phyloP scores from a whole-genome alignment of 164 flowering plant genomes.

The Liriodendron chinense region DNA sequence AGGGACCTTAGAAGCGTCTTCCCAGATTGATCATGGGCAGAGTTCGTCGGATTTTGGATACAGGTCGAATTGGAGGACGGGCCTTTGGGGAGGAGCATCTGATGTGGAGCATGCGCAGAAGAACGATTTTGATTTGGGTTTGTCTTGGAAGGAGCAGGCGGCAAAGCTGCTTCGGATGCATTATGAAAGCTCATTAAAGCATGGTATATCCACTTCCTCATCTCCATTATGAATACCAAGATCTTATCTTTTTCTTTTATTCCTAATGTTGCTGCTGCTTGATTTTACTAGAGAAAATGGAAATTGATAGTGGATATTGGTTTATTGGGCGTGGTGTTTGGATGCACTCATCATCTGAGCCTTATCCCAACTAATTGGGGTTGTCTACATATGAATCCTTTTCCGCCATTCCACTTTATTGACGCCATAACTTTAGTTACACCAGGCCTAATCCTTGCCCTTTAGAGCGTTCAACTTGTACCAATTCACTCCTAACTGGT shows the following conservation, averaged over 20 bases:
- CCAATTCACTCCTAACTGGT: too few species aligned
- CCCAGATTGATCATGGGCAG: neutral
- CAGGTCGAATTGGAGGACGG: neutral
- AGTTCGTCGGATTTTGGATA: neutral
- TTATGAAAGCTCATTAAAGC: neutral
- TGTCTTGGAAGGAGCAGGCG: too few species aligned
- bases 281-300: neutral
- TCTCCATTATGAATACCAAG: neutral
- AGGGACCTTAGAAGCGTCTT: neutral
- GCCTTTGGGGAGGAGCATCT: neutral
- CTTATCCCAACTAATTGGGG: neutral
- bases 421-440: too few species aligned
- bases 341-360: neutral
- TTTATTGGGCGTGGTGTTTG: neutral
- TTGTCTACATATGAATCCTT: neutral
- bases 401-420: too few species aligned
- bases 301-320: neutral
- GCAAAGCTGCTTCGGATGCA: neutral
- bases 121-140: too few species aligned
- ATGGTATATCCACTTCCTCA: neutral
- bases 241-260: neutral
- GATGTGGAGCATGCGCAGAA: too few species aligned
- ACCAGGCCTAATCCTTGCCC: too few species aligned
- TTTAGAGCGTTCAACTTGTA: too few species aligned
- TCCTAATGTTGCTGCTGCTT: neutral